Evolutionary conservation across 192 early-diverging fungal genomes (phyloP).

Genomic region (Entophlyctis luteolus): DNA sequence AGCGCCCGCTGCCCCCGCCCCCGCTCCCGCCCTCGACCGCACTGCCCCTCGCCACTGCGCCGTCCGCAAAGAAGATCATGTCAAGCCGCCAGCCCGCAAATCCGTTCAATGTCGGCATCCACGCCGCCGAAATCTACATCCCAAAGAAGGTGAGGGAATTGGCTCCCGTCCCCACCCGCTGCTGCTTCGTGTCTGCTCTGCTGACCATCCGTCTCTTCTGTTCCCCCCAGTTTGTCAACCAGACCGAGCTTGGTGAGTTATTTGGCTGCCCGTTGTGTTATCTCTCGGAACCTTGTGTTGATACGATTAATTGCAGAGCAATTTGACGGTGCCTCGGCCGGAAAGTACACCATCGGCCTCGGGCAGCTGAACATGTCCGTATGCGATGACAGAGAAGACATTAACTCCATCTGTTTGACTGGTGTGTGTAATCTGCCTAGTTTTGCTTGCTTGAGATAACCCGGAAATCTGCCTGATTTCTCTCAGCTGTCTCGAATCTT

Average conservation of each 20-base stretch:
- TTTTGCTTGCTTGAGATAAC: background rate
- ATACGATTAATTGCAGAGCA: constrained; percentile 56
- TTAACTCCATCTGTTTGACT: constrained; percentile 82
- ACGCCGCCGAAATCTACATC: constrained; percentile 49
- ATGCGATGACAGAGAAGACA: constrained; percentile 93
- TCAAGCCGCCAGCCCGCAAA: no score
- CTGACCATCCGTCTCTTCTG: background rate
- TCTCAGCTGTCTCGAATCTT: constrained; percentile 76
- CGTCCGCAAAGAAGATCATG: constrained; percentile 7
- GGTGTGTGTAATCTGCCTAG: constrained; percentile 46
- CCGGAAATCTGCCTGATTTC: no score
- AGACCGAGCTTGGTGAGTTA: constrained; percentile 39
- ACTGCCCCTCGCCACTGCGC: background rate
- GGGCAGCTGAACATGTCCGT: constrained; percentile 94
- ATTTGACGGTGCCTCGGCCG: constrained; percentile 87
- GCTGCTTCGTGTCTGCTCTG: constrained; percentile 28
- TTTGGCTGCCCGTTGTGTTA: background rate
- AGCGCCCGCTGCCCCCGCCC: background rate
- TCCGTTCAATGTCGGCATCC: constrained; percentile 45
- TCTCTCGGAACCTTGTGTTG: constrained; percentile 20
- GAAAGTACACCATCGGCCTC: constrained; percentile 98
- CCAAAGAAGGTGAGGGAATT: constrained; percentile 46
- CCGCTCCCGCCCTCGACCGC: background rate
- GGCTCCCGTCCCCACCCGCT: background rate
- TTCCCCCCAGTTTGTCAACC: constrained; percentile 43